Evolutionary conservation across 108 stramenopile genomes (phyloP).

Genomic region (Fragilaria radians): DNA sequence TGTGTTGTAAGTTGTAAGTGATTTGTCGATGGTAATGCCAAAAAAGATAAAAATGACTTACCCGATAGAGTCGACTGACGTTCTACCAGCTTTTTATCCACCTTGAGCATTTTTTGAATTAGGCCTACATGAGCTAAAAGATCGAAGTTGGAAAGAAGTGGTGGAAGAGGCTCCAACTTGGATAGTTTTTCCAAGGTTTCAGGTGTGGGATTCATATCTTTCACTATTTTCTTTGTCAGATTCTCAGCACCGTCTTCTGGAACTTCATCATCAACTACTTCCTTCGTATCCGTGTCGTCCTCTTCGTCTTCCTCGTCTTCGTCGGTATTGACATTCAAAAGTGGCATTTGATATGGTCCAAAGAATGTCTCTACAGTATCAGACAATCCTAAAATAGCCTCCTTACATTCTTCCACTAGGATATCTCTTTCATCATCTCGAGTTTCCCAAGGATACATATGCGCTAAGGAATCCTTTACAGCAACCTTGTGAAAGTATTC

Average conservation of each 20-base stretch:
- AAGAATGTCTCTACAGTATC: constrained; percentile 57
- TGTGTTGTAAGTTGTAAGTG: not conserved
- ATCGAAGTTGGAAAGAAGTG: constrained; percentile 64
- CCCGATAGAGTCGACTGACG: constrained; percentile 55
- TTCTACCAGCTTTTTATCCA: constrained; percentile 56
- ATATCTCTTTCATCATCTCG: constrained; percentile 77
- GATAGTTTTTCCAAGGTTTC: constrained; percentile 48
- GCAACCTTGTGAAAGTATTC: constrained; percentile 62
- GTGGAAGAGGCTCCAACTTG: constrained; percentile 70
- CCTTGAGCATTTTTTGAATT: constrained; percentile 63
- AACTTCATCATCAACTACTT: constrained; percentile 16
- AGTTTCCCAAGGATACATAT: constrained; percentile 81
- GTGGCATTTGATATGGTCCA: constrained; percentile 67
- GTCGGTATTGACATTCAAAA: constrained; percentile 28
- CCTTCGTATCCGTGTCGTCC: constrained; percentile 20
- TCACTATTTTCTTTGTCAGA: constrained; percentile 15
- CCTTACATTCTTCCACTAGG: constrained; percentile 82
- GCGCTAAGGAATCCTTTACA: constrained; percentile 51
- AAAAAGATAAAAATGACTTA: constrained; percentile 8
- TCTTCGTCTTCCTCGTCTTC: constrained; percentile 25
- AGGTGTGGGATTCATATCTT: constrained; percentile 8
- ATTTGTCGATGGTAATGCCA: not conserved
- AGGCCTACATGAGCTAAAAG: constrained; percentile 80
- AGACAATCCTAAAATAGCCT: constrained; percentile 66
- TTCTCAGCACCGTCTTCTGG: constrained; percentile 16